A percentile compares a stretch with the other conserved stretches of the same genome.
These are phyloP conservation scores for Henckelia pumila DNA, from an alignment of 257 asterid species.

Conservation along the genomic window DNA sequence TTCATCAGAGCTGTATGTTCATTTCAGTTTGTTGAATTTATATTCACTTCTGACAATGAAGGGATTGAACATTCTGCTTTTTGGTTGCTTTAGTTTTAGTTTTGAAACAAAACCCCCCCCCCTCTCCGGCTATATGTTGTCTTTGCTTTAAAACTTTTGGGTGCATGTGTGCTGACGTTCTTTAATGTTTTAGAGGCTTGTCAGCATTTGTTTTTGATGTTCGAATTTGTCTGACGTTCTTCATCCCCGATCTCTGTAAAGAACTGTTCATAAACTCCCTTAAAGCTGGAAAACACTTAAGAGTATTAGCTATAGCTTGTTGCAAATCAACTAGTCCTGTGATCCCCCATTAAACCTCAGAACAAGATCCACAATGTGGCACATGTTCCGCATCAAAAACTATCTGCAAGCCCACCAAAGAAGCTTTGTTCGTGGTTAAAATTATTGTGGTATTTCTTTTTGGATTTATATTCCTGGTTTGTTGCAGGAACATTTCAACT, in stretches of 20 bases:
- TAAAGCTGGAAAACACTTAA: not conserved
- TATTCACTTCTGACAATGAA: not conserved
- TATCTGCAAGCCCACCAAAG: not conserved
- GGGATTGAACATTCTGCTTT: not conserved
- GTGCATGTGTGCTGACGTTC: not conserved
- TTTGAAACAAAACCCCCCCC: not conserved
- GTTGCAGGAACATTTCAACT: slow-evolving; percentile 51
- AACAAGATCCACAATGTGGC: not conserved
- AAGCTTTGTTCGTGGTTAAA: not conserved
- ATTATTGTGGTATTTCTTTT: slow-evolving; percentile 10
- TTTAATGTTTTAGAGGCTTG: not conserved
- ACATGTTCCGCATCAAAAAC: not conserved
- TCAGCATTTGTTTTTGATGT: not conserved
- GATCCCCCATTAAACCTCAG: too few species aligned
- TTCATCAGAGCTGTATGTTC: slow-evolving; percentile 63
- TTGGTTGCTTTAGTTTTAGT: not conserved
- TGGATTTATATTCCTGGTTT: slow-evolving; percentile 19
- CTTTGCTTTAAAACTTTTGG: not conserved
- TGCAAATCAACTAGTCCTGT: not conserved
- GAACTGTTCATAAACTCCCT: not conserved
- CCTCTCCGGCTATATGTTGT: not conserved
- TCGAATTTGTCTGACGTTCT: not conserved
- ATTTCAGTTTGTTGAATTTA: slow-evolving; percentile 20
- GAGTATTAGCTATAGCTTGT: not conserved
- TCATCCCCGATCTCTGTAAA: not conserved